A percentile compares a stretch with the other conserved stretches of the same genome.
These are phyloP conservation scores for Austroboletus eburneus DNA, from an alignment of 768 basidiomycete genomes.

Conservation along the genomic window DNA sequence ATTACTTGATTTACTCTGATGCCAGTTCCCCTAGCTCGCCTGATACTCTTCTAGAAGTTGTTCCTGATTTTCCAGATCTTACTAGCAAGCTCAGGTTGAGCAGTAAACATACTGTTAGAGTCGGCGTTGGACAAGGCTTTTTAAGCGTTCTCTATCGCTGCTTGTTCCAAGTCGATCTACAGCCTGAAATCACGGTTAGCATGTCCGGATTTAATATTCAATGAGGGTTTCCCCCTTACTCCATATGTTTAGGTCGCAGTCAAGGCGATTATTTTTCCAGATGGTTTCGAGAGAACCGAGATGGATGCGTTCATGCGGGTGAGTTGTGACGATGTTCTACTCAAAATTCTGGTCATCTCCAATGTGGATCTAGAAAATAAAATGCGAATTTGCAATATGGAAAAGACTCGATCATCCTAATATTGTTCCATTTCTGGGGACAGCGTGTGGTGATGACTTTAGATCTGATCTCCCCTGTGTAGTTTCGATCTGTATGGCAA, in stretches of 20 bases:
- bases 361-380: not conserved
- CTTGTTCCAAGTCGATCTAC: no score
- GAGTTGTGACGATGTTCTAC: not conserved
- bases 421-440: slow-evolving; percentile 9
- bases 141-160: no score
- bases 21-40: no score
- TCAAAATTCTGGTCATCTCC: not conserved
- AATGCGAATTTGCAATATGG: slow-evolving; percentile 7
- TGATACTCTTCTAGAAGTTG: no score
- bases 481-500: slow-evolving; percentile 8
- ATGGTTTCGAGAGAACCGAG: not conserved
- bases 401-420: slow-evolving; percentile 4
- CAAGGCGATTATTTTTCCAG: not conserved
- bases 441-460: not conserved
- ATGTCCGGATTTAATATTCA: no score
- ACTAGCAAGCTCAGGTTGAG: no score
- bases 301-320: not conserved
- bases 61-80: no score
- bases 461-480: slow-evolving; percentile 6
- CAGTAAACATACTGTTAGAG: no score
- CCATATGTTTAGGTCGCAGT: slow-evolving; percentile 13
- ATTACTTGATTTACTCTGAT: no score
- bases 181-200: no score
- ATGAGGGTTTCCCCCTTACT: no score
- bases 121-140: no score